phyloP scores from a whole-genome alignment of 371 early-diverging fungal genomes.

The Rhizomucor miehei region DNA sequence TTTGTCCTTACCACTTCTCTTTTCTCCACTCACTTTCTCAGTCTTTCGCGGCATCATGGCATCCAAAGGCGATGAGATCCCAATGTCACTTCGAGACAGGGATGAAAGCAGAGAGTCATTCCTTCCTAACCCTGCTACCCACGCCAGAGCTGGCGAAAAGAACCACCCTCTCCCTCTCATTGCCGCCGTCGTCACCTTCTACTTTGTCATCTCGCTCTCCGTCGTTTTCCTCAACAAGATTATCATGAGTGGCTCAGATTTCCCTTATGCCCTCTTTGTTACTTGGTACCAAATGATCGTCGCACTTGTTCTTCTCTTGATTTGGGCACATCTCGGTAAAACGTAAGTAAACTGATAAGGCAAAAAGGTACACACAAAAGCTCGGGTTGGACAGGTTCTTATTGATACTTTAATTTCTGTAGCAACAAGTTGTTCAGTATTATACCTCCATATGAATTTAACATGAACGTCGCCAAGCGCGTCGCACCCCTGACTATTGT shows the following conservation, averaged over 20 bases:
- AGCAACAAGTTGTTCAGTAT: slow-evolving; percentile 58
- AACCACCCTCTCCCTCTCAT: slow-evolving; percentile 53
- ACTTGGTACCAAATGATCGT: slow-evolving; percentile 71
- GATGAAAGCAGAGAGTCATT: slow-evolving; percentile 42
- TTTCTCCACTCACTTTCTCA: not conserved
- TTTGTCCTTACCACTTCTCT: too few relatives aligned
- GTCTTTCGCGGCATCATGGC: slow-evolving; percentile 12
- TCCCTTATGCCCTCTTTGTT: slow-evolving; percentile 68
- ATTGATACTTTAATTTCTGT: slow-evolving; percentile 1
- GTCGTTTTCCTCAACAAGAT: slow-evolving; percentile 79
- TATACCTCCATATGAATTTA: slow-evolving; percentile 71
- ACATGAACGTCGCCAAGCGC: slow-evolving; percentile 48
- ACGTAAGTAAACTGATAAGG: slow-evolving; percentile 34
- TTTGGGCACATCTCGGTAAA: slow-evolving; percentile 62
- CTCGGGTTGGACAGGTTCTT: not conserved
- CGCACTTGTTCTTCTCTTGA: slow-evolving; percentile 56
- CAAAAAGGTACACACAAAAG: too few relatives aligned
- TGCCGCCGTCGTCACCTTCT: slow-evolving; percentile 60
- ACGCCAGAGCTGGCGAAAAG: slow-evolving; percentile 24
- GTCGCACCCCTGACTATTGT: slow-evolving; percentile 67
- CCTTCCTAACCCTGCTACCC: slow-evolving; percentile 54
- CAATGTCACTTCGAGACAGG: slow-evolving; percentile 29
- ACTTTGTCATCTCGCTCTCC: slow-evolving; percentile 67
- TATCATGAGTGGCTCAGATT: slow-evolving; percentile 64
- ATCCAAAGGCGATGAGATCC: slow-evolving; percentile 27